These are phyloP conservation scores for Aspergillus campestris DNA, from an alignment of 495 filamentous ascomycete species.

Conservation along the genomic window DNA sequence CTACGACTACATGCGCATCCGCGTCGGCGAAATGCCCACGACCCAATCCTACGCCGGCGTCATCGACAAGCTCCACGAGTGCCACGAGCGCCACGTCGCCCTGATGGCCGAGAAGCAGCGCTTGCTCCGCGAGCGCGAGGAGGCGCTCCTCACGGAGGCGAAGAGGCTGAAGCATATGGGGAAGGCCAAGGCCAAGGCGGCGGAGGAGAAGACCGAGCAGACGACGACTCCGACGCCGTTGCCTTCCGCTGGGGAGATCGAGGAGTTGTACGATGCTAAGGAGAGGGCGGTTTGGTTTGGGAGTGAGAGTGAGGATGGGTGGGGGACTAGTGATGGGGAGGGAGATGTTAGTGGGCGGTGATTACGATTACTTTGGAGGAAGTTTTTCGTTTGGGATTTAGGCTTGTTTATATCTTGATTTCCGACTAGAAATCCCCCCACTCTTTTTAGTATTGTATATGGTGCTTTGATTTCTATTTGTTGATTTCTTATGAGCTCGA, in stretches of 20 bases:
- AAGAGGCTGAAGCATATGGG: too few relatives aligned
- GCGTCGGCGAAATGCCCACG: conserved; percentile 68
- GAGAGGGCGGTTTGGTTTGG: conserved; percentile 28
- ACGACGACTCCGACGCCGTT: conserved; percentile 15
- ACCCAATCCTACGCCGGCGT: conserved; percentile 69
- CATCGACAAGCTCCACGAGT: conserved; percentile 56
- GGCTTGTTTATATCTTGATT: not conserved
- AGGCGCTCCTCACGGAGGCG: too few relatives aligned
- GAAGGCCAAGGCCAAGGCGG: conserved; percentile 11
- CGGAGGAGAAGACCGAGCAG: conserved; percentile 7
- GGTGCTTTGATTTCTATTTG: not conserved
- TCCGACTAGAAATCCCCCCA: not conserved
- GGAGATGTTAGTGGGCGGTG: conserved; percentile 1
- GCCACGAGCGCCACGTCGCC: conserved; percentile 18
- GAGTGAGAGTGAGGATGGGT: conserved; percentile 38
- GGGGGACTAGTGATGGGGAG: conserved; percentile 28
- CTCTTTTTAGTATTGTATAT: too few relatives aligned
- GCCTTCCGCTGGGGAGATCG: not conserved
- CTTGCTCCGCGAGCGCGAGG: too few relatives aligned
- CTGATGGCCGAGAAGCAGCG: too few relatives aligned
- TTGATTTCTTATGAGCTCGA: too few relatives aligned
- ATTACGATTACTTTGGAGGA: too few relatives aligned
- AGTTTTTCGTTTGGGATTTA: too few relatives aligned
- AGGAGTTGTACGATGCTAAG: conserved; percentile 1
- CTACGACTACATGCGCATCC: conserved; percentile 84